Conservation (phyloP, 495 filamentous ascomycete genomes). For the Talaromyces wortmannii region DNA sequence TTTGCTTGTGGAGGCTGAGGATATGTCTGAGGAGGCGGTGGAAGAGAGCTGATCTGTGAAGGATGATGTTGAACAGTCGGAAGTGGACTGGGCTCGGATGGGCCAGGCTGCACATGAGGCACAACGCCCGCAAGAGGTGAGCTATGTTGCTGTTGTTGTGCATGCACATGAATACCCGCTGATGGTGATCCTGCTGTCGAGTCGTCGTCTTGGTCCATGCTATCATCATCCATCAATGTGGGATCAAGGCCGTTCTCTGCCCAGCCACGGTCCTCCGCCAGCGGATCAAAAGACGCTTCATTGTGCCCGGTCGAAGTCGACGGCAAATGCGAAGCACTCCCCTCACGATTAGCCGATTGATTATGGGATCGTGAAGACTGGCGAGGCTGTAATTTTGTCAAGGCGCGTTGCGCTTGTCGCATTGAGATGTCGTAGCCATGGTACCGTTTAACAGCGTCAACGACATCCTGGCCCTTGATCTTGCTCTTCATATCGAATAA, state of each 20-base stretch:
- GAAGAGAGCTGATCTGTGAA: constrained; percentile 8
- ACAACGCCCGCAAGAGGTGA: not conserved
- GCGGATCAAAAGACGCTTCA: constrained; percentile 2
- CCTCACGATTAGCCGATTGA: not conserved
- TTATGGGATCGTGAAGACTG: constrained; percentile 3
- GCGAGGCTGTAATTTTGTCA: constrained; percentile 32
- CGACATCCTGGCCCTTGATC: constrained; percentile 34
- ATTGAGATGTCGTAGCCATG: constrained; percentile 41
- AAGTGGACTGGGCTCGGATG: not conserved
- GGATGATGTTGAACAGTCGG: constrained; percentile 1
- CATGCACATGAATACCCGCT: not conserved
- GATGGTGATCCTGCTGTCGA: constrained; percentile 6
- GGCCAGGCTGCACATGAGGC: constrained; percentile 1
- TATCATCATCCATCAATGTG: constrained; percentile 21
- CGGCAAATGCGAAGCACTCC: too few species aligned
- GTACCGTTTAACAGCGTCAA: constrained; percentile 37
- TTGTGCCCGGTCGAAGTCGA: not conserved
- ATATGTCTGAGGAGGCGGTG: constrained; percentile 8
- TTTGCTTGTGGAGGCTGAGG: constrained; percentile 12
- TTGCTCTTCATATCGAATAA: constrained; percentile 36
- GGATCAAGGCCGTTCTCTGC: constrained; percentile 22
- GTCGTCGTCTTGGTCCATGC: constrained; percentile 16
- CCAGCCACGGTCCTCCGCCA: constrained; percentile 21
- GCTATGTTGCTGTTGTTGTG: not conserved
- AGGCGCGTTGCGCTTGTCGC: constrained; percentile 38